Conservation (phyloP, 2,329 filamentous ascomycete genomes). For the Pseudogymnoascus verrucosus region DNA sequence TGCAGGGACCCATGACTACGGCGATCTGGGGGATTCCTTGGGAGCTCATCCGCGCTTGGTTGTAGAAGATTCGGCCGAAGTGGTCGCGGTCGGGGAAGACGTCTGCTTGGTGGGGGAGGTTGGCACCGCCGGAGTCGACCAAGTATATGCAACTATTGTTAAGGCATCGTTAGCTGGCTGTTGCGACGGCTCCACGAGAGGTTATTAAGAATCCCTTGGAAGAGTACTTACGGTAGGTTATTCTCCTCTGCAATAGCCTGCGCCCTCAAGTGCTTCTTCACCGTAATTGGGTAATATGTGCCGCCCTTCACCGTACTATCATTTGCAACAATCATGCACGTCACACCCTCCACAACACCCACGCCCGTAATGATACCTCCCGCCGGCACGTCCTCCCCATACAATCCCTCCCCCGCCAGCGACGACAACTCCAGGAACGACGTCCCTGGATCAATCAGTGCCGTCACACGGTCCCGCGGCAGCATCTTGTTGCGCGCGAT, state of each 20-base stretch:
- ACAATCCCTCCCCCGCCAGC: slow-evolving; percentile 80
- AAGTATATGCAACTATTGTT: slow-evolving; percentile 72
- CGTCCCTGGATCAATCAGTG: slow-evolving; percentile 80
- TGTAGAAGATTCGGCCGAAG: slow-evolving; percentile 94
- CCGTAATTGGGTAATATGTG: slow-evolving; percentile 93
- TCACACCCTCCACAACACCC: slow-evolving; percentile 81
- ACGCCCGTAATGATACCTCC: slow-evolving; percentile 91
- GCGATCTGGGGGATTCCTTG: slow-evolving; percentile 86
- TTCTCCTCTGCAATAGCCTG: slow-evolving; percentile 90
- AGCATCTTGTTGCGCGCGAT: slow-evolving; percentile 87
- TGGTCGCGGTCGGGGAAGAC: slow-evolving; percentile 94
- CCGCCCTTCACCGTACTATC: slow-evolving; percentile 97
- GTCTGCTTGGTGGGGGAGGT: slow-evolving; percentile 88
- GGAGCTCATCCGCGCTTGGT: slow-evolving; percentile 89
- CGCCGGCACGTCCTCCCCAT: slow-evolving; percentile 81
- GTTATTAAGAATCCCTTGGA: background rate
- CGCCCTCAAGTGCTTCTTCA: slow-evolving; percentile 93
- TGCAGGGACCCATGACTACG: slow-evolving; percentile 96
- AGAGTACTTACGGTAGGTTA: slow-evolving; percentile 50
- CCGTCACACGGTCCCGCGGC: slow-evolving; percentile 78
- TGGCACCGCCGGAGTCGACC: slow-evolving; percentile 91
- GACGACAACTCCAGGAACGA: slow-evolving; percentile 90
- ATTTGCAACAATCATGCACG: slow-evolving; percentile 89
- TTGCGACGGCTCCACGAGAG: background rate
- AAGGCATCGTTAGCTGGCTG: background rate